Evolutionary conservation across 2,329 filamentous ascomycete species (phyloP).

Genomic region (Pseudogymnoascus sp.): DNA sequence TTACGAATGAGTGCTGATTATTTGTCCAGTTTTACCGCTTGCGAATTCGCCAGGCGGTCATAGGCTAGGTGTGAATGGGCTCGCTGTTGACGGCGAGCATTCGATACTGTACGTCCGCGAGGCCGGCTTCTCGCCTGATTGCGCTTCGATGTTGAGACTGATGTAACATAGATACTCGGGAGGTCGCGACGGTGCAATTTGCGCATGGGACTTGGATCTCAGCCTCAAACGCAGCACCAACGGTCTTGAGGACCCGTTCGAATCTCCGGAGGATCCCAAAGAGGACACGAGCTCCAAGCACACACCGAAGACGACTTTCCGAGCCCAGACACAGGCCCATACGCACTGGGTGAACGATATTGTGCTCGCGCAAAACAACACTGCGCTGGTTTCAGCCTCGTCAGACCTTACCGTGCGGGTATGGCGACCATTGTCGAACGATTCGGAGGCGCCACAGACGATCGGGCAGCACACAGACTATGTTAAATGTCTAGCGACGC

Average conservation of each 20-base stretch:
- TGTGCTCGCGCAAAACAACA: constrained; percentile 55
- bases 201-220: constrained; percentile 85
- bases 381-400: constrained; percentile 61
- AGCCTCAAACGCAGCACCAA: constrained; percentile 40
- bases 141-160: constrained; percentile 14
- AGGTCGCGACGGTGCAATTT: constrained; percentile 89
- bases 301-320: constrained; percentile 47
- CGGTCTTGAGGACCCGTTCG: constrained; percentile 24
- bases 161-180: constrained; percentile 70
- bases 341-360: constrained; percentile 76
- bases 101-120: constrained; percentile 66
- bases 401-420: constrained; percentile 67
- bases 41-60: constrained; percentile 74
- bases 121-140: neutral
- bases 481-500: constrained; percentile 85
- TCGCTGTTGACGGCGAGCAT: constrained; percentile 75
- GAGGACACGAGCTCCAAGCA: constrained; percentile 29
- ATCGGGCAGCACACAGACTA: constrained; percentile 95
- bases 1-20: constrained; percentile 12
- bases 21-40: constrained; percentile 55
- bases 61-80: constrained; percentile 86
- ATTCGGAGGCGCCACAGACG: constrained; percentile 58
- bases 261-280: constrained; percentile 23
- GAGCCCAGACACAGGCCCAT: constrained; percentile 58
- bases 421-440: constrained; percentile 66